These are phyloP conservation scores for Colletotrichum sp. DNA, from an alignment of 2,329 filamentous ascomycete genomes.

Conservation along the genomic window DNA sequence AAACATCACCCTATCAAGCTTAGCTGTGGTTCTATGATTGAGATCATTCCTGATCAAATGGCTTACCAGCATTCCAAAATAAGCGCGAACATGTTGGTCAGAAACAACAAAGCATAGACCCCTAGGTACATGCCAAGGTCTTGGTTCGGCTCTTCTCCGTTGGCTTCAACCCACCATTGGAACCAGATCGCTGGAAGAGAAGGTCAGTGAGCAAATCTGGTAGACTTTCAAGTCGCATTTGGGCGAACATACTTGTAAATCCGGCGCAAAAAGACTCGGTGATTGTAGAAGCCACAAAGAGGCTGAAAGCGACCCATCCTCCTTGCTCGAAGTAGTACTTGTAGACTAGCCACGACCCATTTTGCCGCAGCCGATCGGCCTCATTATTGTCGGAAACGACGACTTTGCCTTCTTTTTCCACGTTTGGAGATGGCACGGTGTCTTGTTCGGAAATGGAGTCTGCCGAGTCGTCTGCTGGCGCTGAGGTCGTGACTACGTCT, in stretches of 20 bases:
- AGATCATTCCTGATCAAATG: background rate
- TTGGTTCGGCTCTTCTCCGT: background rate
- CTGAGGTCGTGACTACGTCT: background rate
- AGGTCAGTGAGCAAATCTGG: background rate
- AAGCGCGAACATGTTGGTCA: background rate
- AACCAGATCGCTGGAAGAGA: background rate
- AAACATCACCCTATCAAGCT: background rate
- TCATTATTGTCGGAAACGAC: background rate
- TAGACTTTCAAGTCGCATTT: background rate
- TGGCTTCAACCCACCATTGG: slow-evolving; percentile 9
- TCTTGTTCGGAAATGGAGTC: background rate
- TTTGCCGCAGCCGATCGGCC: background rate
- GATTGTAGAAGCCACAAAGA: background rate
- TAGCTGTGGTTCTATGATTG: background rate
- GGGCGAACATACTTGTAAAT: background rate
- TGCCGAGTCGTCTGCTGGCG: background rate
- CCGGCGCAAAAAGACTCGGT: background rate
- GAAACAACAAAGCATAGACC: background rate
- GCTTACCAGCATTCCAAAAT: background rate
- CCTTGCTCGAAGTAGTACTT: background rate
- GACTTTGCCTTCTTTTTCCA: background rate
- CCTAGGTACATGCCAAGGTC: background rate
- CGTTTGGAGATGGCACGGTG: background rate
- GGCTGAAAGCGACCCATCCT: background rate
- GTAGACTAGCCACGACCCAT: background rate